Conservation (phyloP, 352 stramenopile genomes). For the Pythium insidiosum region DNA sequence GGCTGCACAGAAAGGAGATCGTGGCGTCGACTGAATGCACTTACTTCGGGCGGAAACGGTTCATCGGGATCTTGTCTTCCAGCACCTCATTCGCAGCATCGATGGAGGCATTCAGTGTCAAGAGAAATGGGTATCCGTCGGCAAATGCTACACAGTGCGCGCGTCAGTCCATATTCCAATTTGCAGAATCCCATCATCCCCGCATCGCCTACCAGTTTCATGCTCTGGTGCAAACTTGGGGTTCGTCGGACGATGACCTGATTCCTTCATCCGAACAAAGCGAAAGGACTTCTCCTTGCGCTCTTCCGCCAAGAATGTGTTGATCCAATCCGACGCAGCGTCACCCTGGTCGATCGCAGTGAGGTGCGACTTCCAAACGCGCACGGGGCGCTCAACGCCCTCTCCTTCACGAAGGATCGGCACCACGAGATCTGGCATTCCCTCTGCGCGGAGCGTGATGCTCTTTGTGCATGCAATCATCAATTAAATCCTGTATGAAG, state of each 20-base stretch:
- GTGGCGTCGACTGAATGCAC: conserved; percentile 4
- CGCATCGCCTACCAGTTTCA: conserved; percentile 23
- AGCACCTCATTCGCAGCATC: conserved; percentile 48
- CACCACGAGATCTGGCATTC: conserved; percentile 52
- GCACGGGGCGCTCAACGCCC: conserved; percentile 25
- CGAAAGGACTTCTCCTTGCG: conserved; percentile 29
- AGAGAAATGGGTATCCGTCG: conserved; percentile 71
- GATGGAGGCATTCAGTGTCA: conserved; percentile 51
- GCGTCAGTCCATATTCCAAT: background rate
- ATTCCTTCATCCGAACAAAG: conserved; percentile 51
- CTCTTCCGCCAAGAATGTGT: conserved; percentile 33
- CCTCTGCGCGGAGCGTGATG: conserved; percentile 51
- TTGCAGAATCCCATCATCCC: too few relatives aligned
- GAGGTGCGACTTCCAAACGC: conserved; percentile 54
- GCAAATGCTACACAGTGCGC: conserved; percentile 36
- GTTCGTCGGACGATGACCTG: conserved; percentile 40
- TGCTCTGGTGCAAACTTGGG: conserved; percentile 53
- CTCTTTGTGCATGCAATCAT: too few relatives aligned
- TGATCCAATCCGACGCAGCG: conserved; percentile 49
- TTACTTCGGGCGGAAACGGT: conserved; percentile 80
- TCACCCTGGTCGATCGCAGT: conserved; percentile 56
- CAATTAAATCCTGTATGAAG: too few relatives aligned
- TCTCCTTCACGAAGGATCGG: conserved; percentile 30
- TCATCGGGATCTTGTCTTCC: conserved; percentile 52
- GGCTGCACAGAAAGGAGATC: too few relatives aligned